Conservation (phyloP, 2,329 filamentous ascomycete species). For the Fusarium albidum region DNA sequence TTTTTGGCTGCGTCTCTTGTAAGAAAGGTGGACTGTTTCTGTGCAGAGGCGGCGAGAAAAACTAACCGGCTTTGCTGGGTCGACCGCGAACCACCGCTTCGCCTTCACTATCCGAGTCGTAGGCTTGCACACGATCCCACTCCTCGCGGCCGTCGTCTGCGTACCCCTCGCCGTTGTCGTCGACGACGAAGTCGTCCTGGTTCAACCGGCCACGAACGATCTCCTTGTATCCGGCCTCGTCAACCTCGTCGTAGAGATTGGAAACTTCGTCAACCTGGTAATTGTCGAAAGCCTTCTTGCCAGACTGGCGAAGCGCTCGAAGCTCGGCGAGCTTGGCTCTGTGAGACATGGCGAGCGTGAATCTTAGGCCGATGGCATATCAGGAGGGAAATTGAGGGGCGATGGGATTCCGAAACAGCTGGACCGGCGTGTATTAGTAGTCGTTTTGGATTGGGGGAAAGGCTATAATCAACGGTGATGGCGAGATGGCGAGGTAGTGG, state of each 20-base stretch:
- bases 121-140: constrained; percentile 77
- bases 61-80: constrained; percentile 60
- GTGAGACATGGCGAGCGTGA: constrained; percentile 46
- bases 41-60: background rate
- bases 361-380: constrained; percentile 35
- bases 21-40: background rate
- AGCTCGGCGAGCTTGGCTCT: constrained; percentile 77
- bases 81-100: constrained; percentile 52
- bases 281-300: constrained; percentile 87
- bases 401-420: background rate
- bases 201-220: constrained; percentile 89
- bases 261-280: constrained; percentile 88
- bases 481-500: constrained; percentile 7
- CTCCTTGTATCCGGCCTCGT: constrained; percentile 97
- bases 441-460: constrained; percentile 10
- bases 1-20: constrained; percentile 71
- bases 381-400: constrained; percentile 8
- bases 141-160: constrained; percentile 96
- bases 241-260: constrained; percentile 92
- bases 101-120: constrained; percentile 77
- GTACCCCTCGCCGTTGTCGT: constrained; percentile 97
- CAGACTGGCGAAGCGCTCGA: constrained; percentile 81
- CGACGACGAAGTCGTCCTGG: constrained; percentile 96
- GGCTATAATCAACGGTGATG: constrained; percentile 7
- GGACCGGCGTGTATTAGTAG: background rate